phyloP scores from a whole-genome alignment of 2,329 filamentous ascomycete species.

The Phyllosticta citriasiana region DNA sequence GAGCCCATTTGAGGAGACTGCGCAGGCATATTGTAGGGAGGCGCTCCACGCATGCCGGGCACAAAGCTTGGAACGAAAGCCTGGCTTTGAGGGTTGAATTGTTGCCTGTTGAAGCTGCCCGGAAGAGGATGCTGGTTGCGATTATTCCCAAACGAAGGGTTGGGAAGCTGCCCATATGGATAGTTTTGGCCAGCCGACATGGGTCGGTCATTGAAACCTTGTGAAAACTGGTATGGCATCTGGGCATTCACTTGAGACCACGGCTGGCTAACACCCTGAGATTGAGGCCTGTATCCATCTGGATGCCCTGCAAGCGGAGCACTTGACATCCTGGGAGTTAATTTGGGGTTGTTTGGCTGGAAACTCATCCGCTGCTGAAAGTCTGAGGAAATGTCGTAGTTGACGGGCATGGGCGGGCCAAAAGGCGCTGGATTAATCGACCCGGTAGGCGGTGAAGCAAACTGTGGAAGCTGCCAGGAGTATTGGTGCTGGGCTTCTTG shows the following conservation, averaged over 20 bases:
- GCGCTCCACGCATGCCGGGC: conserved; percentile 16
- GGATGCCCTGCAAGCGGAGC: conserved; percentile 24
- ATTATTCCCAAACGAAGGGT: conserved; percentile 52
- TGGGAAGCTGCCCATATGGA: conserved; percentile 68
- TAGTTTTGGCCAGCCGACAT: conserved; percentile 42
- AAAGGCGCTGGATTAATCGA: conserved; percentile 14
- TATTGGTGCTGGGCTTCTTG: conserved; percentile 28
- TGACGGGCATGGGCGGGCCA: conserved; percentile 18
- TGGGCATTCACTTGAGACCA: conserved; percentile 20
- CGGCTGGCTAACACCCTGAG: conserved; percentile 22
- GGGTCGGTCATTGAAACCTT: conserved; percentile 21
- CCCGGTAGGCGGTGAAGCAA: conserved; percentile 12
- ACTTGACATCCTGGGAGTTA: conserved; percentile 30
- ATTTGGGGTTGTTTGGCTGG: conserved; percentile 26
- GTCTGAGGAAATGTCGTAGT: conserved; percentile 35
- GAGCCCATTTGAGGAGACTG: conserved; percentile 21
- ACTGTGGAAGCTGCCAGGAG: conserved; percentile 23
- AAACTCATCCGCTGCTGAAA: conserved; percentile 40
- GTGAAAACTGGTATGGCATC: conserved; percentile 20
- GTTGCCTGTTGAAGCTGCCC: conserved; percentile 71
- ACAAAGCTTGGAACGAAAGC: conserved; percentile 67
- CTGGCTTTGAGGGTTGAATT: conserved; percentile 90
- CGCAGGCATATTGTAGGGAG: conserved; percentile 21
- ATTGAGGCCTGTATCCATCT: conserved; percentile 16
- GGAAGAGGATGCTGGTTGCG: conserved; percentile 74